Percentiles rank a stretch among this genome's conserved stretches.
Conservation (phyloP, 805 yeast genomes). For the Ogataea trehaloabstinens region DNA sequence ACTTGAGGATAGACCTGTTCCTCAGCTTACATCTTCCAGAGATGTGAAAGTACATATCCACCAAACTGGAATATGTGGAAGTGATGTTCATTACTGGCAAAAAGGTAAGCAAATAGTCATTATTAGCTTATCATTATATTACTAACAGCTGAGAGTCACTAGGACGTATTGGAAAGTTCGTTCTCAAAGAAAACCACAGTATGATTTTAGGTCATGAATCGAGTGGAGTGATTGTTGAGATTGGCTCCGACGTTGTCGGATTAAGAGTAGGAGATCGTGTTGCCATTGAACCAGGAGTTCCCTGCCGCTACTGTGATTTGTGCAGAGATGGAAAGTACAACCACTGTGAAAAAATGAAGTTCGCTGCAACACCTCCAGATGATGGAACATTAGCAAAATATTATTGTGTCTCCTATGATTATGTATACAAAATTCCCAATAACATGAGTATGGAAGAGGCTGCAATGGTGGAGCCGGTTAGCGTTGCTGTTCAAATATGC, state of each 20-base stretch:
- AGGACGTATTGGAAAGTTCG: slow-evolving; percentile 19
- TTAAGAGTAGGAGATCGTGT: slow-evolving; percentile 80
- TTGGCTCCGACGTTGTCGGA: slow-evolving; percentile 61
- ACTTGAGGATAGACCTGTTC: slow-evolving; percentile 66
- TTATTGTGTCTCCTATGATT: slow-evolving; percentile 79
- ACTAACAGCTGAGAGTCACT: neutral
- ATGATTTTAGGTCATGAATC: slow-evolving; percentile 91
- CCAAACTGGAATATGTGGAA: slow-evolving; percentile 86
- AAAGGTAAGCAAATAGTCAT: slow-evolving; percentile 78
- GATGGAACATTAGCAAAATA: slow-evolving; percentile 79
- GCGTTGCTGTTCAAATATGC: slow-evolving; percentile 82
- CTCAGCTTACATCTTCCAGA: slow-evolving; percentile 56
- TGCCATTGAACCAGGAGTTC: slow-evolving; percentile 88
- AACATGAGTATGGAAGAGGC: slow-evolving; percentile 79
- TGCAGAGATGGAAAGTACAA: slow-evolving; percentile 79
- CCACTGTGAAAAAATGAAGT: slow-evolving; percentile 81
- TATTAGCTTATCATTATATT: slow-evolving; percentile 55
- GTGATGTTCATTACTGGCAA: slow-evolving; percentile 79
- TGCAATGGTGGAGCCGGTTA: slow-evolving; percentile 81
- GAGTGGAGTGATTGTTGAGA: slow-evolving; percentile 68
- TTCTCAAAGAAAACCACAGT: slow-evolving; percentile 12
- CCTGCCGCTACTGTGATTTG: slow-evolving; percentile 70
- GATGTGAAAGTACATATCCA: slow-evolving; percentile 72
- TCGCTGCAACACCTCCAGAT: slow-evolving; percentile 88
- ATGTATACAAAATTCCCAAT: slow-evolving; percentile 75